Conservation (phyloP, 2,329 filamentous ascomycete genomes). For the Alternaria conjuncta region DNA sequence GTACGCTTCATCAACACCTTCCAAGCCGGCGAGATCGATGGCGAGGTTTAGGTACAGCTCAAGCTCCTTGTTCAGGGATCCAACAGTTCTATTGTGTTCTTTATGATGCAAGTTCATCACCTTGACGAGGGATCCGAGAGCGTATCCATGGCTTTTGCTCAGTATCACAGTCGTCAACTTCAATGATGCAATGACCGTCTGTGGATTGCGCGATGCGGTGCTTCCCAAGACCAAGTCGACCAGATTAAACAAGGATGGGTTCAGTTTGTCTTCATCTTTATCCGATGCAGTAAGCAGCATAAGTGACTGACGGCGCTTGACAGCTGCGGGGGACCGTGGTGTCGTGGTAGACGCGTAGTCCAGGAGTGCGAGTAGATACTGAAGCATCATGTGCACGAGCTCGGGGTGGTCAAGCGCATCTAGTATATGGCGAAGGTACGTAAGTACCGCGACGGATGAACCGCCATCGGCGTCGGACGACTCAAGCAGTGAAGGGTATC, state of each 20-base stretch:
- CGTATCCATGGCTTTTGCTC: conserved; percentile 86
- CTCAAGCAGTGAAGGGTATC: conserved; percentile 93
- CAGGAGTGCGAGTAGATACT: conserved; percentile 86
- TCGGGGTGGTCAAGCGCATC: conserved; percentile 92
- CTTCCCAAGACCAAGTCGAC: conserved; percentile 90
- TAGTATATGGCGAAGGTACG: conserved; percentile 87
- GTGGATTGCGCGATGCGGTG: conserved; percentile 80
- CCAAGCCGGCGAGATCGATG: conserved; percentile 69
- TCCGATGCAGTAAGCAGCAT: conserved; percentile 83
- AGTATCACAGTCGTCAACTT: conserved; percentile 87
- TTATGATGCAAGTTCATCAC: conserved; percentile 65
- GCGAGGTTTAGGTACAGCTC: conserved; percentile 74
- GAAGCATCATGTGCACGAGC: conserved; percentile 90
- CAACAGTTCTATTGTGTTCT: conserved; percentile 68
- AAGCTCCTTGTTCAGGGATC: conserved; percentile 76
- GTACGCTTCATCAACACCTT: conserved; percentile 76
- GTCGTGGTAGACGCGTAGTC: conserved; percentile 54
- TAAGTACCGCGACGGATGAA: conserved; percentile 93
- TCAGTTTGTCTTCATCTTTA: conserved; percentile 74
- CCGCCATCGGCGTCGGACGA: conserved; percentile 97
- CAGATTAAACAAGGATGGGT: conserved; percentile 89
- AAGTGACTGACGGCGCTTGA: conserved; percentile 85
- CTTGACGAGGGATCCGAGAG: conserved; percentile 76
- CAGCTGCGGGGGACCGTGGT: conserved; percentile 63
- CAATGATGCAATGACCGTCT: conserved; percentile 88